Base-by-base conservation (phyloP, 2,329 filamentous ascomycete species). In the Lasiodiplodia sp. region DNA sequence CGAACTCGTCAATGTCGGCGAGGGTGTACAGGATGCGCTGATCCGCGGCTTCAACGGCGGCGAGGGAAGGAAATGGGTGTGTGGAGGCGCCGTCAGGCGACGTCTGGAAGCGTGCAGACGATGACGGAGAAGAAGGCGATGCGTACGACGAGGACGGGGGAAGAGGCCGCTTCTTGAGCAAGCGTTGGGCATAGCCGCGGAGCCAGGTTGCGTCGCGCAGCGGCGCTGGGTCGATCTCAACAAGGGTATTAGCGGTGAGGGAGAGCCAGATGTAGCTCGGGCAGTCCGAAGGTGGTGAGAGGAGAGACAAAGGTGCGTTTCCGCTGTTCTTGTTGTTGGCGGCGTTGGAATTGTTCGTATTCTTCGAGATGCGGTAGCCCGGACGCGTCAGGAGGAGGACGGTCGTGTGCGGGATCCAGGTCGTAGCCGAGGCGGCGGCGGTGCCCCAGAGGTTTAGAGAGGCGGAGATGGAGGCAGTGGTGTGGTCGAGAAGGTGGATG, bases 171-270 rank as follows among this genome's bases (percentile, higher is more conserved):
- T 18, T 44, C 14, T 44, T 44, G 12, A 77, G 82, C 70, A 86
- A 77, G 0, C 80, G 79, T 18, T 79, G 77, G 0, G 86, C 83
- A 75, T 84, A 85, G 11, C 78, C 78, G 53, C 83, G 82, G 28
- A 90, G 79, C 82, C 86, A 88, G 21, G 81, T 75, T 1, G 85
- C 84, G 69, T 89, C 87, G 1, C 78, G 76, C 51, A 53, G 34
- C 40, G 86, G 83, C 2, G 79, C 73, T 0, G 88, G 88, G 70
- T 90, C 82, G 34, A 89, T 79, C 68, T 89, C 85, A 12, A 90
- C 70, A 70, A 79, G 78, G 1, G 87, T 85, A 18, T 83, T 83
- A 38, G 78, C 74, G 18, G 76, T 79, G n/a, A 82, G 70, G 18
- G 79, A 75, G 16, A 68, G 66, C 37, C 49, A 38, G 2, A 79